These are phyloP conservation scores for Phytophthora chlamydospora DNA, from an alignment of 352 stramenopile genomes.

Conservation along the genomic window DNA sequence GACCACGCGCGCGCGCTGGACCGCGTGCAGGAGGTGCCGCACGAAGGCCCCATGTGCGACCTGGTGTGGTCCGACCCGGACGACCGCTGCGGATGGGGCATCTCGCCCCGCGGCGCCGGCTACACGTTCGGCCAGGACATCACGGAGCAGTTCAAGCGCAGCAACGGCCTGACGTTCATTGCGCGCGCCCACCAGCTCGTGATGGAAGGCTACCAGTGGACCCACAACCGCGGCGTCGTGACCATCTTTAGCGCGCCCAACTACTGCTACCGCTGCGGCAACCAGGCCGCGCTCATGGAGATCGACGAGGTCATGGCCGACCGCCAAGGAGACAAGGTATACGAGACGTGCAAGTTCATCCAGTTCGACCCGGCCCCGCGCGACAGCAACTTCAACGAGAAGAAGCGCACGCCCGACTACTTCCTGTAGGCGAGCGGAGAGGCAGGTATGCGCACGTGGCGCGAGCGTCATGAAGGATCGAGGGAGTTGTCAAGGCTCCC, in stretches of 20 bases:
- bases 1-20: constrained; percentile 86
- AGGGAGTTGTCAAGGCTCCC: neutral
- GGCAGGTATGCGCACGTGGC: constrained; percentile 7
- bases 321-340: constrained; percentile 88
- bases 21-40: constrained; percentile 87
- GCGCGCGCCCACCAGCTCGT: constrained; percentile 90
- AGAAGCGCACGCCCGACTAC: constrained; percentile 93
- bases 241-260: constrained; percentile 95
- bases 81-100: constrained; percentile 87
- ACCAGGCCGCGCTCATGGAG: constrained; percentile 96
- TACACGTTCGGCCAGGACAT: constrained; percentile 91
- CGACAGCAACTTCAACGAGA: constrained; percentile 93
- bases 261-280: constrained; percentile 96
- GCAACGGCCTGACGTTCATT: constrained; percentile 89
- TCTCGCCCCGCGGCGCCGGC: constrained; percentile 83
- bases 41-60: constrained; percentile 90
- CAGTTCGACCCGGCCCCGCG: constrained; percentile 91
- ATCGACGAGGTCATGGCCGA: constrained; percentile 93
- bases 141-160: constrained; percentile 91
- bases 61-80: constrained; percentile 91
- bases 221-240: constrained; percentile 91
- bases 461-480: neutral
- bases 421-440: constrained; percentile 78
- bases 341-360: constrained; percentile 94
- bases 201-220: constrained; percentile 95